Base-by-base conservation (phyloP, 2,329 filamentous ascomycete genomes). In the Hypocrella siamensis region DNA sequence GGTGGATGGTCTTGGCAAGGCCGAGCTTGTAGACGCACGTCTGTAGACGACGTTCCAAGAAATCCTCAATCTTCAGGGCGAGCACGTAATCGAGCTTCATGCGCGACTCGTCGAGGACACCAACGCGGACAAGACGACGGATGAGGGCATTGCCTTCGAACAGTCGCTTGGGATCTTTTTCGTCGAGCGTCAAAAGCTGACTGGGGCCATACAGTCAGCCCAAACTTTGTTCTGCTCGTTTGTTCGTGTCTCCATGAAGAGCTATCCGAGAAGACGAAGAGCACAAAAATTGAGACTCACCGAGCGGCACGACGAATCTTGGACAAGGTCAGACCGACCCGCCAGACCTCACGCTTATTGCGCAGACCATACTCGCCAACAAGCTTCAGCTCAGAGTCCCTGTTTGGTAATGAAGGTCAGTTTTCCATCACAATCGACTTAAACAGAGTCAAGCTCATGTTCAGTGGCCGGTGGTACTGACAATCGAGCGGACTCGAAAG, bases 81-180 rank as follows among this genome's bases (percentile, higher is more conserved):
- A 98, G 72, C 60, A 98, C 90, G 80, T 98, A 94, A 94, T 98
- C 90, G 75, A 98, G 90, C 82, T 94, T 98, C 90, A 98, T 98
- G 77, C 90, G 90, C 62, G 86, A 86, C 75, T 98, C 90, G 64
- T 98, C 90, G 58, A 98, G 84, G 57, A 98, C 90, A 83, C 90
- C 90, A 61, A 96, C 86, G 64, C 90, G 90, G 49, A 98, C 90
- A 49, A 98, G 85, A 82, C 90, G 90, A 64, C 90, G 90, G 80
- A 98, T 98, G 63, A 98, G 78, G 62, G 90, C 90, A 67, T 98
- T 98, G 68, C 90, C 90, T 77, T 98, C 90, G 75, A 98, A 98
- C 49, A 98, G 86, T 70, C 90, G 86, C 80, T 96, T 96, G 64
- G 90, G 90, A 71, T 98, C 90, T 75, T 98, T 98, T 75, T 98